Conservation (phyloP, 2,329 filamentous ascomycete species). For the Fonsecaea nubica region DNA sequence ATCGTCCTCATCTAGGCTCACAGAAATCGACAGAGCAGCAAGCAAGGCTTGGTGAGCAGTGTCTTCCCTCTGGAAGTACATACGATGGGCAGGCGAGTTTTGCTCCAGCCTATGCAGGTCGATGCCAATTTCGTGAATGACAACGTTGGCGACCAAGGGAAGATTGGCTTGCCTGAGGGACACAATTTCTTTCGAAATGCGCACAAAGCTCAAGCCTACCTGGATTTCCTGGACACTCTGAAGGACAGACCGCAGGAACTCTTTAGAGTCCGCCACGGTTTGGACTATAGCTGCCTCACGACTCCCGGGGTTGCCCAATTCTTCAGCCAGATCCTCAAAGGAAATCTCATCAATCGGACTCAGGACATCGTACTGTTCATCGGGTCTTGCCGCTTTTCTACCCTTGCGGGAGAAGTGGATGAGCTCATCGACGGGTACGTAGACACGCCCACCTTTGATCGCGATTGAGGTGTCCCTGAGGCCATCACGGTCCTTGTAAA, state of each 20-base stretch:
- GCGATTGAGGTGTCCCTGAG: constrained; percentile 88
- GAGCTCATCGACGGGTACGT: constrained; percentile 89
- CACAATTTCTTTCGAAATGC: constrained; percentile 79
- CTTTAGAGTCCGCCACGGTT: constrained; percentile 88
- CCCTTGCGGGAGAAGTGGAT: constrained; percentile 66
- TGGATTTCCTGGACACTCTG: constrained; percentile 96
- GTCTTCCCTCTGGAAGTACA: constrained; percentile 95
- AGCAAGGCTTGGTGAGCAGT: constrained; percentile 93
- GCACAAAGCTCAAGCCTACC: constrained; percentile 89
- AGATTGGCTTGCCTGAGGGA: constrained; percentile 69
- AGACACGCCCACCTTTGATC: constrained; percentile 87
- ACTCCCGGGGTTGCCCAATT: constrained; percentile 72
- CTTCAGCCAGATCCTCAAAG: constrained; percentile 75
- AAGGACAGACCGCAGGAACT: constrained; percentile 87
- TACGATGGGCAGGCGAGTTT: constrained; percentile 91
- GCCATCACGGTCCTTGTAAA: constrained; percentile 84
- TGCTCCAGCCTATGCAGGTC: constrained; percentile 91
- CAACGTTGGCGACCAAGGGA: constrained; percentile 82
- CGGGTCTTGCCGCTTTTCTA: constrained; percentile 46
- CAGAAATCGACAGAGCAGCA: constrained; percentile 87
- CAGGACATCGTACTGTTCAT: constrained; percentile 48
- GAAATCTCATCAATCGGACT: constrained; percentile 63
- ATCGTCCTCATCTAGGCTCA: constrained; percentile 89
- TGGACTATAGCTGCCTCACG: constrained; percentile 73
- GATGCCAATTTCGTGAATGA: constrained; percentile 95